These are phyloP conservation scores for Cydonia oblonga DNA, from an alignment of 331 rosid genomes.

Conservation along the genomic window DNA sequence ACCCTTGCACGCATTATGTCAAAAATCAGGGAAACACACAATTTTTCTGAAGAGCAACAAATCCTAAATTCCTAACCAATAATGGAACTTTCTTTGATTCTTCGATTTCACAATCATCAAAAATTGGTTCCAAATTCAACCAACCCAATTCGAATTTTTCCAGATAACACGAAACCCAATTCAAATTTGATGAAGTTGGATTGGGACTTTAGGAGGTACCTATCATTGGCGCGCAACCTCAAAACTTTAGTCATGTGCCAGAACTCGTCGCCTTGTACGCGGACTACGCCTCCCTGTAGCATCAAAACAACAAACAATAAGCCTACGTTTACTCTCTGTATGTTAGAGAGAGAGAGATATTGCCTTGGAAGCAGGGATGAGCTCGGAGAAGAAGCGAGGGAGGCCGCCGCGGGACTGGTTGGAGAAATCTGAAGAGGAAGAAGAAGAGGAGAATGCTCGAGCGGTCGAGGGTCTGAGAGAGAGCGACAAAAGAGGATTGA, in stretches of 20 bases:
- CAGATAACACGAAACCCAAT: neutral
- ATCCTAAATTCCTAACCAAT: neutral
- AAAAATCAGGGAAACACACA: neutral
- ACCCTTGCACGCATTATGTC: slow-evolving; percentile 49
- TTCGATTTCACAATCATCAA: neutral
- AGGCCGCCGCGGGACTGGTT: slow-evolving; percentile 86
- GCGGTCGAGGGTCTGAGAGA: slow-evolving; percentile 27
- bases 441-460: slow-evolving; percentile 40
- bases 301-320: neutral
- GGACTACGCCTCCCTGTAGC: slow-evolving; percentile 59
- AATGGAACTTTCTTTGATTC: neutral
- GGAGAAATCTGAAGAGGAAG: slow-evolving; percentile 30
- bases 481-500: slow-evolving; percentile 25
- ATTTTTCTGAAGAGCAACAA: neutral
- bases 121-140: neutral
- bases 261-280: slow-evolving; percentile 75
- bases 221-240: slow-evolving; percentile 57
- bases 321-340: neutral
- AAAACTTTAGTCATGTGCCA: slow-evolving; percentile 96
- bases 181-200: neutral
- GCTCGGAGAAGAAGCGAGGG: slow-evolving; percentile 73
- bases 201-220: slow-evolving; percentile 27
- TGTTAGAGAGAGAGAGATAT: neutral
- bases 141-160: neutral
- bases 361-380: slow-evolving; percentile 73